A percentile compares a stretch with the other conserved stretches of the same genome.
phyloP scores from a whole-genome alignment of 2,329 filamentous ascomycete species.

The Ophiocordyceps robertsii region DNA sequence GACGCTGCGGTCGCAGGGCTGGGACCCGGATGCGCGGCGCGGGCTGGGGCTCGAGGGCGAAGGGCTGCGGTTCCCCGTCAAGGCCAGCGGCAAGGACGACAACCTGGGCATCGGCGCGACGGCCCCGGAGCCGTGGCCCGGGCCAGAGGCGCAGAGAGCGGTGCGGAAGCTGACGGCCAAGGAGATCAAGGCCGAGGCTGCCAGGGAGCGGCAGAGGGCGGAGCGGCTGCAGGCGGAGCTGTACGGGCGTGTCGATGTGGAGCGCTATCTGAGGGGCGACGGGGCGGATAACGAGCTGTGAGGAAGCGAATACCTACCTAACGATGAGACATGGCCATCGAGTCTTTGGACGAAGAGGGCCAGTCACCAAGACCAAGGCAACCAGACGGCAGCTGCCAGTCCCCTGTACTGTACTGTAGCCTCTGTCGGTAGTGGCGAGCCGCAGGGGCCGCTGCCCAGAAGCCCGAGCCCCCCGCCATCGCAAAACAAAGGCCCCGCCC shows the following conservation, averaged over 20 bases:
- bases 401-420: too few relatives aligned
- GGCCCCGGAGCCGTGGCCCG: slow-evolving; percentile 10
- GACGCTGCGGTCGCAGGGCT: slow-evolving; percentile 54
- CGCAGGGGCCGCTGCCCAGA: too few relatives aligned
- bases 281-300: background rate
- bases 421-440: too few relatives aligned
- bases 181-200: slow-evolving; percentile 31
- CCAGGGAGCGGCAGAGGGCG: slow-evolving; percentile 39
- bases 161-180: slow-evolving; percentile 42
- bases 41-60: slow-evolving; percentile 61
- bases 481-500: too few relatives aligned
- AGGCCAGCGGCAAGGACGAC: slow-evolving; percentile 57
- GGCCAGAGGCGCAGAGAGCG: slow-evolving; percentile 21
- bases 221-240: slow-evolving; percentile 57
- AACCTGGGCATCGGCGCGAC: slow-evolving; percentile 57
- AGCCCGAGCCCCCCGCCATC: too few relatives aligned
- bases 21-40: slow-evolving; percentile 57
- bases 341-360: too few relatives aligned
- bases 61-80: slow-evolving; percentile 66
- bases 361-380: too few relatives aligned
- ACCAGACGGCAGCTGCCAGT: too few relatives aligned
- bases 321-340: too few relatives aligned
- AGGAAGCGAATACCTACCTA: background rate
- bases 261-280: slow-evolving; percentile 51
- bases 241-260: slow-evolving; percentile 61